These are phyloP conservation scores for Picea glauca DNA, from an alignment of 75 land plant genomes.

Conservation along the genomic window DNA sequence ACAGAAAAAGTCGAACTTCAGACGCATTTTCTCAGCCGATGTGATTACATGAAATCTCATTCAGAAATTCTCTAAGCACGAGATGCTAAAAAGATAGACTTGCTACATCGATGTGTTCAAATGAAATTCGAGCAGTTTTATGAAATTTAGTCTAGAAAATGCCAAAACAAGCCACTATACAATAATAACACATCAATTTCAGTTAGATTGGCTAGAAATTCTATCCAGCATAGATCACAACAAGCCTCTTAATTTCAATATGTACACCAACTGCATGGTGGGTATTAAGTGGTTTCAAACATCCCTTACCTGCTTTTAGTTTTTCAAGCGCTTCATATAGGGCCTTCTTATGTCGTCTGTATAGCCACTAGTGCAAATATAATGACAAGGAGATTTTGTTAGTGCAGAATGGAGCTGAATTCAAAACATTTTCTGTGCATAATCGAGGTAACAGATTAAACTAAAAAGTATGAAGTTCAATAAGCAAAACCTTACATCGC, in stretches of 20 bases:
- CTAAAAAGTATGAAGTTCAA: not conserved
- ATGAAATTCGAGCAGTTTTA: not conserved
- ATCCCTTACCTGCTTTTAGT: too few relatives aligned
- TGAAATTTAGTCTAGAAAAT: not conserved
- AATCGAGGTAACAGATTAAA: not conserved
- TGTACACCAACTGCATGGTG: not conserved
- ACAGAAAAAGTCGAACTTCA: not conserved
- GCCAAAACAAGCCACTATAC: not conserved
- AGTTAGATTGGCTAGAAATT: not conserved
- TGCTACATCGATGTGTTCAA: too few relatives aligned
- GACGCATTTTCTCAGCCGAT: not conserved
- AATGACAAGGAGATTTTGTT: not conserved
- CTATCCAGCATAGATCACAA: not conserved
- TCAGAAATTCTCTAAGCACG: not conserved
- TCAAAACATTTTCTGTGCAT: not conserved
- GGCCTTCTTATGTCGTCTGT: not conserved
- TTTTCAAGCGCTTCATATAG: too few relatives aligned
- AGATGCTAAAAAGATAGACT: not conserved
- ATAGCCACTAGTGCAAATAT: conserved; percentile 9
- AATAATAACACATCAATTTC: not conserved
- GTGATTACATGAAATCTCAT: not conserved
- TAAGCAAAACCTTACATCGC: conserved; percentile 35
- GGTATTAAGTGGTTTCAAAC: too few relatives aligned
- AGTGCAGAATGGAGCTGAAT: not conserved
- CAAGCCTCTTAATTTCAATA: not conserved